Conservation (phyloP, 78 protist genomes). For the Chrysochromulina tobinii region DNA sequence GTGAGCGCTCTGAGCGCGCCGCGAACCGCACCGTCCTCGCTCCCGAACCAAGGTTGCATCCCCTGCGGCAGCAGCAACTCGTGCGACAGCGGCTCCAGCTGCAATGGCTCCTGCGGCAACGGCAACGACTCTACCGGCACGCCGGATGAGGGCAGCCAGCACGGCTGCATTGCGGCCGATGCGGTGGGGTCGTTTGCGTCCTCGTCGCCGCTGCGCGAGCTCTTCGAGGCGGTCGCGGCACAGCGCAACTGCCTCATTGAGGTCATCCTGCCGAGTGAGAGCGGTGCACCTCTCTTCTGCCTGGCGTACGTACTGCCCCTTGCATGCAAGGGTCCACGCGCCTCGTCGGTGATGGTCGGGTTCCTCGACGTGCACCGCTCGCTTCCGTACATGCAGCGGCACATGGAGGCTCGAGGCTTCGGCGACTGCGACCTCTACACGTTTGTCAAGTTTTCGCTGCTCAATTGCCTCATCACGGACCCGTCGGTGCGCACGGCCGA, state of each 20-base stretch:
- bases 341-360: not conserved
- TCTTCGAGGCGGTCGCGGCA: not conserved
- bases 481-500: not conserved
- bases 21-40: not conserved
- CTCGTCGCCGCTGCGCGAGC: not conserved
- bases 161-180: not conserved
- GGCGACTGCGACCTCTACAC: constrained; percentile 4
- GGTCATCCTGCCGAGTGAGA: not conserved
- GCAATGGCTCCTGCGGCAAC: too few relatives aligned
- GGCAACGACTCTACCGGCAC: too few relatives aligned
- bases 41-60: not conserved
- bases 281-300: not conserved
- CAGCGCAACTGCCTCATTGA: not conserved
- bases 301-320: not conserved
- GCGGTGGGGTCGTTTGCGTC: not conserved
- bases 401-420: not conserved
- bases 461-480: not conserved
- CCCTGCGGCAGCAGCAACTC: not conserved
- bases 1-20: not conserved
- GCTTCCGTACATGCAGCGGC: not conserved
- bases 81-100: too few relatives aligned
- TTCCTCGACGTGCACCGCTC: not conserved
- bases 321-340: not conserved
- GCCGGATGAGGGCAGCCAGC: not conserved
- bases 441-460: not conserved